Evolutionary conservation across 1,284 basidiomycete species (phyloP).

Genomic region (Earliella scabrosa): DNA sequence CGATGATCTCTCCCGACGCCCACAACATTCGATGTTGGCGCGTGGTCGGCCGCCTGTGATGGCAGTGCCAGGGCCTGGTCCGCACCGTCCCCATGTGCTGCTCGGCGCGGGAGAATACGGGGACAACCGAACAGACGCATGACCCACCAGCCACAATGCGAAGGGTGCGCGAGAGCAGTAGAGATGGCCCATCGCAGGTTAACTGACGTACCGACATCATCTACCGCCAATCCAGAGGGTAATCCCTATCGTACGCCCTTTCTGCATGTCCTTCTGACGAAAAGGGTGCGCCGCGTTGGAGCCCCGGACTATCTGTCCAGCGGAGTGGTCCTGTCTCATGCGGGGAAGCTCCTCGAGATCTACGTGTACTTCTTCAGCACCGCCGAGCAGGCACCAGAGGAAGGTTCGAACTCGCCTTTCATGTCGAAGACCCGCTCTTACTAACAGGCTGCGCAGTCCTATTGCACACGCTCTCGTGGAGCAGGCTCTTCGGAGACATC

Average conservation of each 20-base stretch:
- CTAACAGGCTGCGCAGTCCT: conserved; percentile 91
- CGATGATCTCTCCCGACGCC: conserved; percentile 24
- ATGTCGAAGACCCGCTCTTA: conserved; percentile 84
- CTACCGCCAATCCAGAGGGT: conserved; percentile 73
- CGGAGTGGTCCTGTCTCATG: conserved; percentile 77
- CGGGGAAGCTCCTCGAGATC: conserved; percentile 97
- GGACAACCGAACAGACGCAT: conserved; percentile 1
- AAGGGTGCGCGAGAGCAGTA: not conserved
- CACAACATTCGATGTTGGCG: conserved; percentile 64
- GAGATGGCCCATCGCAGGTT: no score
- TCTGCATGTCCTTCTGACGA: conserved; percentile 94
- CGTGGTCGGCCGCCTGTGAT: conserved; percentile 97
- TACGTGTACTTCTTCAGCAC: conserved; percentile 37
- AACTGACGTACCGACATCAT: conserved; percentile 82
- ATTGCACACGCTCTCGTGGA: conserved; percentile 59
- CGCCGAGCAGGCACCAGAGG: conserved; percentile 12
- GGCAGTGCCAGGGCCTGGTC: conserved; percentile 99
- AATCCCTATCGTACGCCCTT: conserved; percentile 98
- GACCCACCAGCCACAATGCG: not conserved
- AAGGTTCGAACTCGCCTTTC: conserved; percentile 48
- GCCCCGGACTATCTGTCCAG: conserved; percentile 84
- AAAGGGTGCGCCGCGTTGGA: conserved; percentile 96
- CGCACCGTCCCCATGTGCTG: conserved; percentile 94
- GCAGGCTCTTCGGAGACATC: conserved; percentile 55
- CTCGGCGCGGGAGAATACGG: conserved; percentile 63